Evolutionary conservation across 2,329 filamentous ascomycete genomes (phyloP).

Genomic region (Nannizzia gypsea): DNA sequence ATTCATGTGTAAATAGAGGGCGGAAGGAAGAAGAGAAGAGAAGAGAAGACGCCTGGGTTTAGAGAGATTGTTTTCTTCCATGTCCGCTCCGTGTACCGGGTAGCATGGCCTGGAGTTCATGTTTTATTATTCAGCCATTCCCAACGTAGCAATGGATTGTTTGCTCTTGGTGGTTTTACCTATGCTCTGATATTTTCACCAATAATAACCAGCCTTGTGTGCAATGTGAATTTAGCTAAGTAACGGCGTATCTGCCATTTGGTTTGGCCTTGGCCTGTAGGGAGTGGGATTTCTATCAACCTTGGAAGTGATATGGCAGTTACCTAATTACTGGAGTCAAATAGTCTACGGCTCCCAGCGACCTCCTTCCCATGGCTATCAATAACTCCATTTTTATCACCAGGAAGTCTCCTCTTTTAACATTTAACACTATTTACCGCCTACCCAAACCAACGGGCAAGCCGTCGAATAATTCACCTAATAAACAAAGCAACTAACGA

Average conservation of each 20-base stretch:
- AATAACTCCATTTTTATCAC: too few species aligned
- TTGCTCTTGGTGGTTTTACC: not conserved
- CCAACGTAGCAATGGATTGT: not conserved
- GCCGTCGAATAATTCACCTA: not conserved
- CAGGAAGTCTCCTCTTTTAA: too few species aligned
- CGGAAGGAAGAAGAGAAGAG: not conserved
- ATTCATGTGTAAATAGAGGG: not conserved
- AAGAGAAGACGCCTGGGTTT: not conserved
- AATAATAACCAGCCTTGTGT: not conserved
- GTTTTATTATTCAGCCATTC: not conserved
- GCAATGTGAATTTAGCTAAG: not conserved
- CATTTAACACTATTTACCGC: not conserved
- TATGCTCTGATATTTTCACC: not conserved
- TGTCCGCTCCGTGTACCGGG: not conserved
- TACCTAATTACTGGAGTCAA: too few species aligned
- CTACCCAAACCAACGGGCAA: not conserved
- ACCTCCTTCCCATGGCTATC: too few species aligned
- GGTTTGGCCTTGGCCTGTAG: too few species aligned
- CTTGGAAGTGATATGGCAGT: too few species aligned
- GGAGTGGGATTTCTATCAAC: too few species aligned
- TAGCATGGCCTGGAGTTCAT: not conserved
- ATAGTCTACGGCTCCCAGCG: too few species aligned
- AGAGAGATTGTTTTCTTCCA: not conserved
- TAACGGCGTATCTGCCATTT: not conserved
- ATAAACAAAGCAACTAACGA: not conserved